Base-by-base conservation (phyloP, 352 stramenopile species). In the Phytopythium montanum region DNA sequence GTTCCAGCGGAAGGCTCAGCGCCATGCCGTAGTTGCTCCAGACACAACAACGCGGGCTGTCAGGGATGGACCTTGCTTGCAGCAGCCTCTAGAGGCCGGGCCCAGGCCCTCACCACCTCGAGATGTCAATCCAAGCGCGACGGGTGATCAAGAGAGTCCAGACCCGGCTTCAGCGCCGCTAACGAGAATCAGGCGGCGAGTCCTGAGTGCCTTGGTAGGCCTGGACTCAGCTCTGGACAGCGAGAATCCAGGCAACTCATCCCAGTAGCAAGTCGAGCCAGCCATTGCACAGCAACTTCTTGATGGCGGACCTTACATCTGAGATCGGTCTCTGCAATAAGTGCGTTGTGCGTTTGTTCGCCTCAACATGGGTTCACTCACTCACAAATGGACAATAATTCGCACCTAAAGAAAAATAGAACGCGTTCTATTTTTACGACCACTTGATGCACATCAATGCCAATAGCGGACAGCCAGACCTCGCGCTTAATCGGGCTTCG, bases 341-440 rank as follows among this genome's bases (percentile, higher is more conserved):
- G 41, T 48, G 41, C 41, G 41, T 45, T 25, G 39, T 19, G 39
- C 23, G 13, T 44, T 45, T 36, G 31, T 36, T 36, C 31, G 0
- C 39, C 18, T 45, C 3, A 3, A 25, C 5, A 45, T 45, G 39
- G 39, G 39, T 45, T 23, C 39, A 45, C 19, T 23, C 39, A 45
- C 19, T 13, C 18, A 45, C 18, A n/a, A 23, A 45, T 45, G 5
- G 39, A 25, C 39, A 45, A 45, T 45, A n/a, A 44, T n/a, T 45
- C 7, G 39, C 2, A 16, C 31, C 8, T 36, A 10, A 36, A 36
- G 26, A 39, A 54, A 54, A 54, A 54, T 53, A 54, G 48, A 54
- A 38, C 26, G 48, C 28, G 48, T 39, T 54, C 48, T 54, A 54
- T 54, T 54, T 54, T 54, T 50, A 50, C 23, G 4, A 13, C 21